Percentiles rank a stretch among this genome's conserved stretches.
Conservation (phyloP, 306 rosid species). For the Psophocarpus tetragonolobus region DNA sequence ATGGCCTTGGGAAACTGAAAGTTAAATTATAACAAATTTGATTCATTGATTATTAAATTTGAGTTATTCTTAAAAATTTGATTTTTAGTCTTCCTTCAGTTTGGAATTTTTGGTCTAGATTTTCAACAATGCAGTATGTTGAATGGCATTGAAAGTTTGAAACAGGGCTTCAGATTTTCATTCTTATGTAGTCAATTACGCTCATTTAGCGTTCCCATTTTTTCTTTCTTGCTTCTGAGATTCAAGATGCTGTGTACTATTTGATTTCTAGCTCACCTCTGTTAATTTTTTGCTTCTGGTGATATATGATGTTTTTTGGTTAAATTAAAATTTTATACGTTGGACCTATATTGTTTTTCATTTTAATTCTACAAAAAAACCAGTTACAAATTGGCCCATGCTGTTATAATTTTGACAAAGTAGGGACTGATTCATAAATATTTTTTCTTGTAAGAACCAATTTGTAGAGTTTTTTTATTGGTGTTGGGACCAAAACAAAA, state of each 20-base stretch:
- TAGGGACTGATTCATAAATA: background rate
- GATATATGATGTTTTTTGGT: background rate
- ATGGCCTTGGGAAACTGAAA: background rate
- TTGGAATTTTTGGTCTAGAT: background rate
- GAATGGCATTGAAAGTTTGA: background rate
- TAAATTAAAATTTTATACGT: background rate
- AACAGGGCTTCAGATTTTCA: background rate
- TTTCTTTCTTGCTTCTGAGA: slow-evolving; percentile 4
- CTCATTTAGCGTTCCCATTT: background rate
- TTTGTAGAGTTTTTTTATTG: background rate
- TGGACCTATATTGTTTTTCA: background rate
- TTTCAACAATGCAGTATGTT: background rate
- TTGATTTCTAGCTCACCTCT: background rate
- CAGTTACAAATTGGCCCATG: background rate
- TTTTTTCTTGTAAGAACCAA: background rate
- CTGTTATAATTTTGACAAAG: background rate
- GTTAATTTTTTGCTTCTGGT: background rate
- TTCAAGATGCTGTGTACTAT: background rate
- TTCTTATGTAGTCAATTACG: background rate
- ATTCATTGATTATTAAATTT: background rate
- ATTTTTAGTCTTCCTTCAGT: background rate
- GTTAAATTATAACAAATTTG: background rate
- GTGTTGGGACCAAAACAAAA: background rate
- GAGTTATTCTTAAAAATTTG: background rate
- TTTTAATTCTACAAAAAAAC: background rate